Conservation (phyloP, 495 filamentous ascomycete genomes). For the Friedmanniomyces simplex region DNA sequence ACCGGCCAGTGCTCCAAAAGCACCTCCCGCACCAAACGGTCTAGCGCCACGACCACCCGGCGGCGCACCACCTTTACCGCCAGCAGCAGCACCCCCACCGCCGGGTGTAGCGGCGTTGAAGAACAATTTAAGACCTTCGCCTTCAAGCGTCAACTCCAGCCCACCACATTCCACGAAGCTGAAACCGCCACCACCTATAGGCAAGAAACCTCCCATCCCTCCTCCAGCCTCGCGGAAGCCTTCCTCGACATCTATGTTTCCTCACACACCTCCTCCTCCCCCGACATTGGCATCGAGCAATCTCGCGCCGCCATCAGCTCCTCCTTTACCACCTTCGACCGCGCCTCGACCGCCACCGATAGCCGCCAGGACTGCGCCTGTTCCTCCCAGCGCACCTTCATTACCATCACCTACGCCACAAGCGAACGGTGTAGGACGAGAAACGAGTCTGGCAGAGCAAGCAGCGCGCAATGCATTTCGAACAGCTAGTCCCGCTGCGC, state of each 20-base stretch:
- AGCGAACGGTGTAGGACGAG: constrained; percentile 2
- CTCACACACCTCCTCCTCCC: constrained; percentile 12
- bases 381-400: constrained; percentile 42
- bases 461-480: constrained; percentile 33
- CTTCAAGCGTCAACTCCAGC: constrained; percentile 14
- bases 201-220: constrained; percentile 36
- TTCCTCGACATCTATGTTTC: constrained; percentile 22
- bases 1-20: constrained; percentile 19
- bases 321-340: constrained; percentile 34
- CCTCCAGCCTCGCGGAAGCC: constrained; percentile 51
- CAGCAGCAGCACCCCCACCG: constrained; percentile 42
- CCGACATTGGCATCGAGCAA: background rate
- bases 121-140: constrained; percentile 30
- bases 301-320: constrained; percentile 18
- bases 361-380: constrained; percentile 35
- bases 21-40: constrained; percentile 25
- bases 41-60: constrained; percentile 56
- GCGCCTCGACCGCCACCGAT: constrained; percentile 44
- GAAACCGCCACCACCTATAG: constrained; percentile 35
- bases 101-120: constrained; percentile 29
- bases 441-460: constrained; percentile 28
- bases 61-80: constrained; percentile 50
- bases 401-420: constrained; percentile 21
- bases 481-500: constrained; percentile 21
- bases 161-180: constrained; percentile 10